Evolutionary conservation across 2,329 filamentous ascomycete genomes (phyloP).

Genomic region (Clarireedia monteithiana): DNA sequence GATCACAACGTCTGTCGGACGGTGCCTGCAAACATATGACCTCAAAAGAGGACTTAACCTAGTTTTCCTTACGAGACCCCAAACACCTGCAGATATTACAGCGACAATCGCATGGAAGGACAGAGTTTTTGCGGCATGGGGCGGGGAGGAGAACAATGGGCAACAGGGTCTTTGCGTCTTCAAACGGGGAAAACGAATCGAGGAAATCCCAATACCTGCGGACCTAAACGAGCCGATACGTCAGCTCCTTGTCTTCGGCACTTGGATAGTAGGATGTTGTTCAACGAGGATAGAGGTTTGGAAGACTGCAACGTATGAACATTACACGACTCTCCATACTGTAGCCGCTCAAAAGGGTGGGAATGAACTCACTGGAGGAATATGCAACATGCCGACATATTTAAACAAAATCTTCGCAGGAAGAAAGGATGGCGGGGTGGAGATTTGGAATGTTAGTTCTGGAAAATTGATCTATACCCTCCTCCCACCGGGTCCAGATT

Average conservation of each 20-base stretch:
- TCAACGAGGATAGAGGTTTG: slow-evolving; percentile 76
- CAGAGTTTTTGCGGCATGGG: slow-evolving; percentile 84
- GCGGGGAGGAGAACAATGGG: slow-evolving; percentile 45
- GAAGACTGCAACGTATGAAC: slow-evolving; percentile 75
- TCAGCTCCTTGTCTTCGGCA: slow-evolving; percentile 75
- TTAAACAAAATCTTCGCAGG: slow-evolving; percentile 94
- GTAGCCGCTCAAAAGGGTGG: slow-evolving; percentile 49
- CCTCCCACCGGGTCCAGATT: slow-evolving; percentile 62
- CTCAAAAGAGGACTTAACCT: slow-evolving; percentile 82
- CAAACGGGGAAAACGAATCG: slow-evolving; percentile 80
- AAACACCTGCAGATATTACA: slow-evolving; percentile 79
- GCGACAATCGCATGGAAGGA: slow-evolving; percentile 85
- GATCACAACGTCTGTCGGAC: slow-evolving; percentile 89
- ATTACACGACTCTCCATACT: slow-evolving; percentile 74
- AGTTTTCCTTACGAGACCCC: slow-evolving; percentile 85
- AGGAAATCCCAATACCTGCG: slow-evolving; percentile 60
- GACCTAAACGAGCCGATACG: slow-evolving; percentile 64
- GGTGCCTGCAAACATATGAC: slow-evolving; percentile 91
- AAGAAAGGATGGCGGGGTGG: slow-evolving; percentile 77
- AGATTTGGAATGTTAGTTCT: slow-evolving; percentile 96
- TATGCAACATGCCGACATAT: slow-evolving; percentile 88
- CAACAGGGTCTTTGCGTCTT: slow-evolving; percentile 78
- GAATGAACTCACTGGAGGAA: slow-evolving; percentile 65
- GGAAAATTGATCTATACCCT: slow-evolving; percentile 89
- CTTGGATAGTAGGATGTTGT: slow-evolving; percentile 82